These are phyloP conservation scores for Lachancea nothofagi DNA, from an alignment of 805 yeast species.

Conservation along the genomic window DNA sequence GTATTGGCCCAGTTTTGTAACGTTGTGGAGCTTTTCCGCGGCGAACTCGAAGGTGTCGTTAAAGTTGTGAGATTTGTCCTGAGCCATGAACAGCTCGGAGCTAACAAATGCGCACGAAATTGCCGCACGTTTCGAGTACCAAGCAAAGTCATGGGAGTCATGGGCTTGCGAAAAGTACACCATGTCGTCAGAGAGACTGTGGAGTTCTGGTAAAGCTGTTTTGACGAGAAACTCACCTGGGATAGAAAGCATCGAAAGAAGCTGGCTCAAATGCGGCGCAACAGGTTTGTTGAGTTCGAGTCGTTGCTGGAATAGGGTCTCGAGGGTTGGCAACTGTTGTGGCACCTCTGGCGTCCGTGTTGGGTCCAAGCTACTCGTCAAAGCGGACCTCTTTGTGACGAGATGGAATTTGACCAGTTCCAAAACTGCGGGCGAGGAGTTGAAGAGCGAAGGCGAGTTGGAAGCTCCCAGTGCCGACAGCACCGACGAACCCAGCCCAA, in stretches of 20 bases:
- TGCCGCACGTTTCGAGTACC: conserved; percentile 85
- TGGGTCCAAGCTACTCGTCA: conserved; percentile 36
- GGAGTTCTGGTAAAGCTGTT: conserved; percentile 59
- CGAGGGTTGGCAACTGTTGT: conserved; percentile 32
- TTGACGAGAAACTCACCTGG: conserved; percentile 53
- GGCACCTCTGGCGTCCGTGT: conserved; percentile 15
- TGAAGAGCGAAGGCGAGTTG: conserved; percentile 30
- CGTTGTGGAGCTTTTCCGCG: conserved; percentile 48
- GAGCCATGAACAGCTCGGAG: conserved; percentile 74
- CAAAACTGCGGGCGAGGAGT: conserved; percentile 31
- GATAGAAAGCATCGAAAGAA: conserved; percentile 52
- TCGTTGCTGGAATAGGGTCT: conserved; percentile 42
- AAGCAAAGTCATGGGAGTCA: conserved; percentile 62
- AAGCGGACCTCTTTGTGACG: conserved; percentile 41
- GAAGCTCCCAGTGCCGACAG: conserved; percentile 29
- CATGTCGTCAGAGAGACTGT: conserved; percentile 75
- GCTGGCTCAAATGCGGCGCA: conserved; percentile 31
- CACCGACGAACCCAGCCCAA: conserved; percentile 25
- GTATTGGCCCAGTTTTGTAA: conserved; percentile 51
- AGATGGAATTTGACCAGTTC: conserved; percentile 55
- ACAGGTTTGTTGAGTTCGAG: conserved; percentile 40
- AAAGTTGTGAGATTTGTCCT: conserved; percentile 56
- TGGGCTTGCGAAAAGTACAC: conserved; percentile 78
- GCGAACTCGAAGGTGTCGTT: conserved; percentile 60
- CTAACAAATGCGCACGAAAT: conserved; percentile 66